These are phyloP conservation scores for Candida gigantensis DNA, from an alignment of 1,139 yeast species.

Conservation along the genomic window DNA sequence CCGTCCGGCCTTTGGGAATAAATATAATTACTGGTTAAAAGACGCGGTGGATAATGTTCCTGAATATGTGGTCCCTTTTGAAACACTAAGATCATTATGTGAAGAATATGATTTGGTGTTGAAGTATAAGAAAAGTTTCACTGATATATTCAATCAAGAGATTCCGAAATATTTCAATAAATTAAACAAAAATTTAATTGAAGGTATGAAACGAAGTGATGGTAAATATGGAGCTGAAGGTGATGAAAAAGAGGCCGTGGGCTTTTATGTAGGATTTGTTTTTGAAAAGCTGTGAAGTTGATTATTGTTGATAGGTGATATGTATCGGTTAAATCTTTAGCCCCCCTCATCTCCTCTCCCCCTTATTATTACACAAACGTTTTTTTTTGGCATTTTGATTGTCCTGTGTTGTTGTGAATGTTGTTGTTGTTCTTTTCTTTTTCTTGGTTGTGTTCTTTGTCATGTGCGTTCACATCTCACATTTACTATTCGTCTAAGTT, in stretches of 20 bases:
- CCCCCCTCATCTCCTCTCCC: no score
- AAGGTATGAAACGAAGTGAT: conserved; percentile 70
- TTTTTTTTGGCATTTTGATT: no score
- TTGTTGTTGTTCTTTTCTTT: no score
- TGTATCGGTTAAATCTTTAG: no score
- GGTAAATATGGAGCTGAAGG: conserved; percentile 89
- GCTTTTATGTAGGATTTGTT: conserved; percentile 78
- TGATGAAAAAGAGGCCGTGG: conserved; percentile 85
- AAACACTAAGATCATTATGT: conserved; percentile 76
- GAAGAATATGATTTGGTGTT: conserved; percentile 80
- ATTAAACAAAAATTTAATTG: conserved; percentile 64
- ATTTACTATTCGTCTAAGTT: no score
- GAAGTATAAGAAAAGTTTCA: conserved; percentile 73
- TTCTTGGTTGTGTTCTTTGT: no score
- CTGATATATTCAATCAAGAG: conserved; percentile 79
- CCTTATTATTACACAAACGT: no score
- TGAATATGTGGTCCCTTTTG: conserved; percentile 97
- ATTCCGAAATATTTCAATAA: conserved; percentile 64
- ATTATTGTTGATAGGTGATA: not conserved
- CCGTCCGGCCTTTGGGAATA: conserved; percentile 78
- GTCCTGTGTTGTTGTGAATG: no score
- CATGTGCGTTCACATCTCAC: no score
- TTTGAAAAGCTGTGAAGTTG: conserved; percentile 52
- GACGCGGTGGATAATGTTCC: conserved; percentile 98
- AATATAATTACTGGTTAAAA: conserved; percentile 75